Base-by-base conservation (phyloP, 768 basidiomycete species). In the Phlegmacium glaucopus region DNA sequence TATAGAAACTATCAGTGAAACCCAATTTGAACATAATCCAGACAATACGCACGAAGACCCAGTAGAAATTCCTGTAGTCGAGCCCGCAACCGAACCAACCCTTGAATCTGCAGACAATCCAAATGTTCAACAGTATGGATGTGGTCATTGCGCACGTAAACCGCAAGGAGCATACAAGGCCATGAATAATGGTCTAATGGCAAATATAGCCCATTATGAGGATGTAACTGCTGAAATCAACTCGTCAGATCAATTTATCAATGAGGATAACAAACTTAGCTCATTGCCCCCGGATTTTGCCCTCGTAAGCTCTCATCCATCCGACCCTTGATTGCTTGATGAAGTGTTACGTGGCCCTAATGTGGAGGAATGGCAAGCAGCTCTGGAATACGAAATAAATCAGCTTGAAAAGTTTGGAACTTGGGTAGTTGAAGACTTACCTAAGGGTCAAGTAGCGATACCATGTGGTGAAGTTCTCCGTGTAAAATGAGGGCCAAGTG, bases 391-490 rank as follows among this genome's bases (percentile, higher is more conserved):
- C 12, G 60, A 68, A 39, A 42, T 60, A 5, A 43, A 64, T 57
- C 54, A 55, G 11, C 47, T 67, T 1, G 38, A 59, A 17, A 49
- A 50, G n/a, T 61, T 66, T 38, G 60, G 59, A 1, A 67, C 65
- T 2, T 72, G 63, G 56, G 48, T 55, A 28, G 4, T 65, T 0
- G 55, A 50, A 0, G 52, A 69, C 4, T 37, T 58, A 27, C 69
- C 66, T 0, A 15, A 47, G 0, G 55, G 51, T 3, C 2, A 55
- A 63, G 62, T 3, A n/a, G 44, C 63, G 0, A 49, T 74, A 0
- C 54, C 50, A 1, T 62, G 60, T 22, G 60, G 59, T 49, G 69
- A 65, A 68, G 62, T 69, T 0, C 74, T 63, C 48, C 49, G 44
- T 9, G 54, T 59, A 28, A 77, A 77, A 53, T 46, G 49, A 7